phyloP scores from a whole-genome alignment of 129 eudicot species.

The Tanacetum coccineum region DNA sequence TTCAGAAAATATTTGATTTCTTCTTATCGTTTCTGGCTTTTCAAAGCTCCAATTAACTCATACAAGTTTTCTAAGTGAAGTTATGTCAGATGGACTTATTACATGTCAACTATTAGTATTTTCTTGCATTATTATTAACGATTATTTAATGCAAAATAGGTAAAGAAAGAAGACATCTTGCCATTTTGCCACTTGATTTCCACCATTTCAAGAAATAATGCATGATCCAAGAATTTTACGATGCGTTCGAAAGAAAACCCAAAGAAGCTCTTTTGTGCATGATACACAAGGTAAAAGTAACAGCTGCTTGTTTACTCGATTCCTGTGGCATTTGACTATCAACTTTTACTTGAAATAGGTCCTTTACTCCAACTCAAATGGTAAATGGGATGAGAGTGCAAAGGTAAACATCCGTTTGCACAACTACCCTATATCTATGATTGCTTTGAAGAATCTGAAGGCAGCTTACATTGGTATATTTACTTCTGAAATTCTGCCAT shows the following conservation, averaged over 20 bases:
- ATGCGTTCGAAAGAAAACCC: constrained; percentile 52
- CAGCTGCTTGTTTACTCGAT: background rate
- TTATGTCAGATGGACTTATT: constrained; percentile 6
- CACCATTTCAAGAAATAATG: constrained; percentile 68
- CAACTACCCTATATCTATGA: constrained; percentile 75
- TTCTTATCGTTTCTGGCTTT: background rate
- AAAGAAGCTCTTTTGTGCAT: constrained; percentile 85
- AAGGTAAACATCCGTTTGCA: constrained; percentile 82
- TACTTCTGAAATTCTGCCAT: background rate
- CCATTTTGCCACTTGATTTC: constrained; percentile 70
- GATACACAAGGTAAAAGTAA: constrained; percentile 62
- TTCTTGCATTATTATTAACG: background rate
- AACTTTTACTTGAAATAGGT: constrained; percentile 31
- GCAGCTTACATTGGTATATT: constrained; percentile 89
- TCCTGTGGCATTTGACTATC: constrained; percentile 1
- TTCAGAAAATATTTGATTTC: background rate
- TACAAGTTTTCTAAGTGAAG: background rate
- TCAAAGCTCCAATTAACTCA: background rate
- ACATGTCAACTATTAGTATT: background rate
- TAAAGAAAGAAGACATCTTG: constrained; percentile 37
- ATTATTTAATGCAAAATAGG: constrained; percentile 41
- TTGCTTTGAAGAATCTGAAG: constrained; percentile 87
- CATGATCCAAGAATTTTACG: constrained; percentile 41
- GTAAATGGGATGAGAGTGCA: constrained; percentile 30
- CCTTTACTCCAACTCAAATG: constrained; percentile 27